Conservation (phyloP, 192 early-diverging fungal species). For the Martensiomyces pterosporus region DNA sequence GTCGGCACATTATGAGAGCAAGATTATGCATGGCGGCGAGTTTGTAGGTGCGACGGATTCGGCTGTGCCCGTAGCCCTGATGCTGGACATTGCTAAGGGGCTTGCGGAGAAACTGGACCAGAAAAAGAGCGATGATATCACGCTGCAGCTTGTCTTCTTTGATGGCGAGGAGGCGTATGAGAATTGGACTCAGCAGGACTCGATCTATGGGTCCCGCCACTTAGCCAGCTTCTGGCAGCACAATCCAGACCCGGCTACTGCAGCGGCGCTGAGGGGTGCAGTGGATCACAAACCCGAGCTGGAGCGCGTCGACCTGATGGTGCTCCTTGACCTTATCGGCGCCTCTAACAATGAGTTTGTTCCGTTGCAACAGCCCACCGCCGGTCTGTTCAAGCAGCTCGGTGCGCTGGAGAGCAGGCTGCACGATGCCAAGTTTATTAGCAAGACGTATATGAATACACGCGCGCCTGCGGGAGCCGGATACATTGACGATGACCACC, state of each 20-base stretch:
- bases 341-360: slow-evolving; percentile 51
- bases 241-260: slow-evolving; percentile 35
- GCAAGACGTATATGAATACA: slow-evolving; percentile 35
- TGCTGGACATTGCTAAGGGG: slow-evolving; percentile 75
- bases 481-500: slow-evolving; percentile 80
- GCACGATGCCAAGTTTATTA: slow-evolving; percentile 22
- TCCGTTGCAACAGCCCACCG: slow-evolving; percentile 49
- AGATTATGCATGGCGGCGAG: slow-evolving; percentile 59
- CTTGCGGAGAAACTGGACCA: slow-evolving; percentile 61
- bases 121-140: slow-evolving; percentile 44
- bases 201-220: slow-evolving; percentile 86
- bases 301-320: slow-evolving; percentile 76
- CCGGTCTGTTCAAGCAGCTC: slow-evolving; percentile 65
- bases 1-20: slow-evolving; percentile 93
- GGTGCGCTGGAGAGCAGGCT: slow-evolving; percentile 69
- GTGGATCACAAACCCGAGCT: slow-evolving; percentile 48
- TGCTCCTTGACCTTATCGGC: slow-evolving; percentile 87
- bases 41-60: slow-evolving; percentile 92
- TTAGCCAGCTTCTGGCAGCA: slow-evolving; percentile 77
- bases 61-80: slow-evolving; percentile 84
- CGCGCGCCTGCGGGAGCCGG: slow-evolving; percentile 19
- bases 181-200: slow-evolving; percentile 73
- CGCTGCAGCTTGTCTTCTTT: slow-evolving; percentile 92
- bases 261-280: slow-evolving; percentile 15
- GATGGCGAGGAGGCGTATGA: slow-evolving; percentile 93